A percentile compares a stretch with the other conserved stretches of the same genome.
Evolutionary conservation across 495 filamentous ascomycete genomes (phyloP).

Genomic region (Melanomma pulvis-pyrius): DNA sequence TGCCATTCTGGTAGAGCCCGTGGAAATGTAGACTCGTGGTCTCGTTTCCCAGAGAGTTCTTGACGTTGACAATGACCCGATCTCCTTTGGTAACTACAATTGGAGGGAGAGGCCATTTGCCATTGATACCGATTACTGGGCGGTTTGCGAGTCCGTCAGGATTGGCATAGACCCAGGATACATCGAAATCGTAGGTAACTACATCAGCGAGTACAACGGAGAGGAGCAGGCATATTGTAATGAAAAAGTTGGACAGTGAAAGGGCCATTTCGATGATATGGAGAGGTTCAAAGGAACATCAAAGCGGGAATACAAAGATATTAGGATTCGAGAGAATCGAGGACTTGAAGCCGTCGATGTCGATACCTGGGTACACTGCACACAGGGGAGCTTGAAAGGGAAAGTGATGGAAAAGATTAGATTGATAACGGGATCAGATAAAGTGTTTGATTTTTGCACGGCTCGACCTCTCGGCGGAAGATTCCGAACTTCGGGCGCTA

Average conservation of each 20-base stretch:
- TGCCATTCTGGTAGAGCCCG: constrained; percentile 33
- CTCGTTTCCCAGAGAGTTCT: constrained; percentile 51
- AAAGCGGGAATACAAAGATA: background rate
- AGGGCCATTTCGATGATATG: constrained; percentile 41
- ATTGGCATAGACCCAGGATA: constrained; percentile 78
- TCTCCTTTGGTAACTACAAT: constrained; percentile 33
- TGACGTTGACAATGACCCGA: constrained; percentile 35
- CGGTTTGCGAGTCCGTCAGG: constrained; percentile 72
- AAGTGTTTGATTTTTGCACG: background rate
- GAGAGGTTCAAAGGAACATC: background rate
- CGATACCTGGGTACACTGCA: too few species aligned
- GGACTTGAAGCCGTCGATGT: background rate
- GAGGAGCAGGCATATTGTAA: constrained; percentile 44
- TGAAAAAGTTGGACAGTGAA: constrained; percentile 46
- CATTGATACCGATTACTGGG: constrained; percentile 54
- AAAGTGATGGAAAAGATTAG: background rate
- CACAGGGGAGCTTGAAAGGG: background rate
- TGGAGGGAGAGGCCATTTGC: constrained; percentile 35
- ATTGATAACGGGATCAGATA: constrained; percentile 8
- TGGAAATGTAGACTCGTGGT: constrained; percentile 38
- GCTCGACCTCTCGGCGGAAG: background rate
- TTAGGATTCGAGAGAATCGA: background rate
- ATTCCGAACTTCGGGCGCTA: constrained; percentile 24
- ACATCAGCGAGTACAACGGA: constrained; percentile 56
- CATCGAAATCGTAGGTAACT: constrained; percentile 75